Evolutionary conservation across 2,329 filamentous ascomycete species (phyloP).

Genomic region (Monilinia aucupariae): DNA sequence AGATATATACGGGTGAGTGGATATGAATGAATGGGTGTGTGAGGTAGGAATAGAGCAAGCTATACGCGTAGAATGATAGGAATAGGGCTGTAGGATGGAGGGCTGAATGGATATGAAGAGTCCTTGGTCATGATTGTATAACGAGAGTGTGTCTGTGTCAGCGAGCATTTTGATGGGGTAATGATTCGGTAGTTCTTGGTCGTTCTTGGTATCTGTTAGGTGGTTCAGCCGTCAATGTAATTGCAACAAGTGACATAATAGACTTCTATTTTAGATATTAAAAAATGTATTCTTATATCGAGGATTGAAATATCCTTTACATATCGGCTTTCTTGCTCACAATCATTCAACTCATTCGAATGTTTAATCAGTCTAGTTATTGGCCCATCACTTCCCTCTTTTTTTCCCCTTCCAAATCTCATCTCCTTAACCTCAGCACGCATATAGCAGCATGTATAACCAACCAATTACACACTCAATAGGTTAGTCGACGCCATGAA

Average conservation of each 20-base stretch:
- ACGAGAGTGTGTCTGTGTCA: background rate
- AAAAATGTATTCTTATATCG: too few species aligned
- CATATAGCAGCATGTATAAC: too few species aligned
- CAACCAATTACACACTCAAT: too few species aligned
- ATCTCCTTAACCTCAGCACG: background rate
- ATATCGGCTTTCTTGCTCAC: too few species aligned
- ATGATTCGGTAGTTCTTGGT: background rate
- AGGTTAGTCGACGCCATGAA: too few species aligned
- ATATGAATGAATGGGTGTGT: background rate
- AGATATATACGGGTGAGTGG: background rate
- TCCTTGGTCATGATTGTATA: background rate
- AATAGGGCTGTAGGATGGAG: background rate
- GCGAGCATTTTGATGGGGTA: background rate
- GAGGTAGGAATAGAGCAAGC: too few species aligned
- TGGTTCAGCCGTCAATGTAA: conserved; percentile 1
- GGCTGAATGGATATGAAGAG: background rate
- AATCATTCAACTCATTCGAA: too few species aligned
- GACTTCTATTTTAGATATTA: too few species aligned
- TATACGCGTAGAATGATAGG: background rate
- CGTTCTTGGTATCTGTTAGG: too few species aligned
- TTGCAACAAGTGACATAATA: background rate
- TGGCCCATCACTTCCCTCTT: background rate
- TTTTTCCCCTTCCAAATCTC: background rate
- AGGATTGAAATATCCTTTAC: too few species aligned
- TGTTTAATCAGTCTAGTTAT: too few species aligned